Evolutionary conservation across 75 land plant genomes (phyloP), one percentile per base, ranked within the genome.

Genomic region (Ceratopteris richardii): DNA sequence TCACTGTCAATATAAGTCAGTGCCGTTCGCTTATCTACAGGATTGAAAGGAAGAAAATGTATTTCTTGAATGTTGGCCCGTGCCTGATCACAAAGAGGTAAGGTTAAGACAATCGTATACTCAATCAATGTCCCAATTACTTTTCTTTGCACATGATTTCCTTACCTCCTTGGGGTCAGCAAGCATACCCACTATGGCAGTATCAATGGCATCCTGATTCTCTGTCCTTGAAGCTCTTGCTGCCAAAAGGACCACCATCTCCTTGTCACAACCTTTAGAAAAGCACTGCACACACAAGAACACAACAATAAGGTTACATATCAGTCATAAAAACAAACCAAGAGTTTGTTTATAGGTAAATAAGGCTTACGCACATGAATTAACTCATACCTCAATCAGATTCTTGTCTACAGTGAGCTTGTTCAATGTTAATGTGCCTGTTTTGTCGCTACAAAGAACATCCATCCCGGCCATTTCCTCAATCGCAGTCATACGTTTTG

Each of bases 391-490:
- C 78, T 88, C 92, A 41, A 87, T 69, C 16, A 85, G 54, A 60
- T 46, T 76, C 48, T 85, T 85, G 73, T 87, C 57, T n/a, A n/a
- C n/a, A n/a, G n/a, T n/a, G n/a, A n/a, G n/a, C n/a, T n/a, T n/a
- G n/a, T n/a, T n/a, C n/a, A 87, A 70, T 31, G 92, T 88, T 55
- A 84, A 79, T 18, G 89, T 88, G 1, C 89, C 92, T 1, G 95
- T 86, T 61, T 86, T 89, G 58, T 86, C 91, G 67, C 91, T 85
- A 67, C 93, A 88, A 6, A 85, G 61, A 9, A 88, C 90, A 65
- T 85, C 90, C 90, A 85, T 88, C 10, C 95, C 91, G 1, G 91
- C 91, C 95, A 89, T 89, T 54, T 89, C 95, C 60, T 89, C 95
- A 63, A 89, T 89, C 37, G 95, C 95, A 21, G 95, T 89, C 95